Percentiles rank a stretch among this genome's conserved stretches.
Conservation (phyloP, 1,139 yeast genomes). For the Yamadazyma dushanensis region DNA sequence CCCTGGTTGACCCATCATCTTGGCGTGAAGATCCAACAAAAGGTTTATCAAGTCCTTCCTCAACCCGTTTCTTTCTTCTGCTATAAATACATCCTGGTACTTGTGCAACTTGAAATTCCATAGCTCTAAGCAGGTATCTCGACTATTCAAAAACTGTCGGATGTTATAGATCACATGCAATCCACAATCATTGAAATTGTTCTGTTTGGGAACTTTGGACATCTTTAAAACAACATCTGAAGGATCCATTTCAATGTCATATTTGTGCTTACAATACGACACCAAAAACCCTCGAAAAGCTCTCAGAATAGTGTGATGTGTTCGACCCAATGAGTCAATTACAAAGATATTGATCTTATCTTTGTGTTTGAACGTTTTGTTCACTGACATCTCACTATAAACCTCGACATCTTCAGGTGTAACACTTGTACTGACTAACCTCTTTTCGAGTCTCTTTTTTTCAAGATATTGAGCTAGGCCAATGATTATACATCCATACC, state of each 20-base stretch:
- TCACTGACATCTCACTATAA: background rate
- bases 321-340: conserved; percentile 73
- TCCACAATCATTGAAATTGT: conserved; percentile 93
- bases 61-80: conserved; percentile 35
- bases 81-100: conserved; percentile 24
- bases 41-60: conserved; percentile 30
- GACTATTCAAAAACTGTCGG: conserved; percentile 58
- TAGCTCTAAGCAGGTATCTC: conserved; percentile 47
- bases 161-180: conserved; percentile 85
- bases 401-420: background rate
- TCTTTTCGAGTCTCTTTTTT: conserved; percentile 10
- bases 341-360: conserved; percentile 51
- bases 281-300: conserved; percentile 66
- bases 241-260: conserved; percentile 47
- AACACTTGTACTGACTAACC: background rate
- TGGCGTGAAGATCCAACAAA: conserved; percentile 27
- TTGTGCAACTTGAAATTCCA: conserved; percentile 35
- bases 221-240: conserved; percentile 42
- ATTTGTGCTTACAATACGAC: conserved; percentile 68
- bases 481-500: conserved; percentile 80
- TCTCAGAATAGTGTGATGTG: conserved; percentile 51
- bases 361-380: conserved; percentile 4
- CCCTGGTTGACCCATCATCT: background rate
- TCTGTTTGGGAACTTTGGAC: conserved; percentile 78
- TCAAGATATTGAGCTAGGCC: conserved; percentile 37